Percentiles rank a stretch among this genome's conserved stretches.
These are phyloP conservation scores for Dactylellina cionopaga DNA, from an alignment of 2,329 filamentous ascomycete species.

Conservation along the genomic window DNA sequence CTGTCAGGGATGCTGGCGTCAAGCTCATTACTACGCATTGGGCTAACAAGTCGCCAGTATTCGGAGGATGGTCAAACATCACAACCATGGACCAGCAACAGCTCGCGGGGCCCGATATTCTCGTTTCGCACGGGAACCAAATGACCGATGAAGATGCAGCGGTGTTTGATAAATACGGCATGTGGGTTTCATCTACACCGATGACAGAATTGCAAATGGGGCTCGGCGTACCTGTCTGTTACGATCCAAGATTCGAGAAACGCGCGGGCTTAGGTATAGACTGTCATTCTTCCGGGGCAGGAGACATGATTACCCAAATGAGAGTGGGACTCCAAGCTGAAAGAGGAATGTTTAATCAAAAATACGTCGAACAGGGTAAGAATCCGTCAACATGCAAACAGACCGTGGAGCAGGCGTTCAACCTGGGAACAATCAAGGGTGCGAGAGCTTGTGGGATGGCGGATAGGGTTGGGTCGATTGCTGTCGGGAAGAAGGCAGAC, in stretches of 20 bases:
- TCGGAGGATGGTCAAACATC: slow-evolving; percentile 13
- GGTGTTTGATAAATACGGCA: slow-evolving; percentile 59
- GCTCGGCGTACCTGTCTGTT: slow-evolving; percentile 60
- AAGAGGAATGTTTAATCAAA: slow-evolving; percentile 57
- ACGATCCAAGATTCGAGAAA: slow-evolving; percentile 58
- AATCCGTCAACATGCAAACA: slow-evolving; percentile 57
- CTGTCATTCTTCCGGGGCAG: slow-evolving; percentile 59
- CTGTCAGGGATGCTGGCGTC: slow-evolving; percentile 60
- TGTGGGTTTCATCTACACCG: slow-evolving; percentile 63
- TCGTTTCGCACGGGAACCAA: slow-evolving; percentile 62
- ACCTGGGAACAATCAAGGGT: slow-evolving; percentile 65
- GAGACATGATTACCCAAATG: slow-evolving; percentile 59
- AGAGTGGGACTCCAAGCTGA: slow-evolving; percentile 58
- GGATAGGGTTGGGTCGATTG: slow-evolving; percentile 63
- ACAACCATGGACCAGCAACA: slow-evolving; percentile 58
- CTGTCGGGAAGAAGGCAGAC: slow-evolving; percentile 65
- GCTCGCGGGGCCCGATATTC: slow-evolving; percentile 62
- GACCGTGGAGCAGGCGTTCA: slow-evolving; percentile 63
- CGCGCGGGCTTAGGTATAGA: slow-evolving; percentile 60
- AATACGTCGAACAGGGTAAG: slow-evolving; percentile 56
- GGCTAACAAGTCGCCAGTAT: slow-evolving; percentile 13
- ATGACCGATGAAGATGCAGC: slow-evolving; percentile 59
- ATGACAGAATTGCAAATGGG: slow-evolving; percentile 67
- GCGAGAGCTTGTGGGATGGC: slow-evolving; percentile 63
- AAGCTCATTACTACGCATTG: slow-evolving; percentile 63